These are phyloP conservation scores for Acer negundo DNA, from an alignment of 345 rosid genomes.

Conservation along the genomic window DNA sequence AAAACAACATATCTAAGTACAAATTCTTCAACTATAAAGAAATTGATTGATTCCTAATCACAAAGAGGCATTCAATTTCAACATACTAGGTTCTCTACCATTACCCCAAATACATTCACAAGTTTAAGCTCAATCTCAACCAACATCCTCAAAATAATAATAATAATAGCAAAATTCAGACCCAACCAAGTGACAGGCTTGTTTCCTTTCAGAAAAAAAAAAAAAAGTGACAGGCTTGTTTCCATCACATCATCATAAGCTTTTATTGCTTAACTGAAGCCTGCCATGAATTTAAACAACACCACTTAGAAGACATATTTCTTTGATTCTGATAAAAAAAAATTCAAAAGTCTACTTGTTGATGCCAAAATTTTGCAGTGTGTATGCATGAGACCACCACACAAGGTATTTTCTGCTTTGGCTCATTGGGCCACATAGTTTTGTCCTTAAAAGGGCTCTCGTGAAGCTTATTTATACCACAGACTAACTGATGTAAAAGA, in stretches of 20 bases:
- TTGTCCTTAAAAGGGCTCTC: too few relatives aligned
- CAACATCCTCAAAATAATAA: neutral
- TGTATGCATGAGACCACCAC: too few relatives aligned
- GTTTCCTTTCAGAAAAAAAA: neutral
- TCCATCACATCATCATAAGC: neutral
- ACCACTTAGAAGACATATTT: neutral
- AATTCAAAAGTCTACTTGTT: too few relatives aligned
- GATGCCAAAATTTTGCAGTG: too few relatives aligned
- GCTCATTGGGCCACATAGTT: too few relatives aligned
- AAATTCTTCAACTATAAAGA: neutral
- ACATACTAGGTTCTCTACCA: neutral
- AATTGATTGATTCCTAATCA: neutral
- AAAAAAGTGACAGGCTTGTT: neutral
- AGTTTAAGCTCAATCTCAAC: neutral
- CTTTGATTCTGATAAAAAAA: neutral
- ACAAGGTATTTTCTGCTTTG: too few relatives aligned
- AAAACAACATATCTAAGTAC: neutral
- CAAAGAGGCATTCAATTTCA: neutral
- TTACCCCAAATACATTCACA: neutral
- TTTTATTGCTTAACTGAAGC: neutral
- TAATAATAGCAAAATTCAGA: neutral
- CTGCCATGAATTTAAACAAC: neutral
- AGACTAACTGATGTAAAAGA: too few relatives aligned
- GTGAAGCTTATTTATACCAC: too few relatives aligned
- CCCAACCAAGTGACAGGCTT: neutral